phyloP scores from a whole-genome alignment of 2,329 filamentous ascomycete genomes.

The Hypoxylon sp. region DNA sequence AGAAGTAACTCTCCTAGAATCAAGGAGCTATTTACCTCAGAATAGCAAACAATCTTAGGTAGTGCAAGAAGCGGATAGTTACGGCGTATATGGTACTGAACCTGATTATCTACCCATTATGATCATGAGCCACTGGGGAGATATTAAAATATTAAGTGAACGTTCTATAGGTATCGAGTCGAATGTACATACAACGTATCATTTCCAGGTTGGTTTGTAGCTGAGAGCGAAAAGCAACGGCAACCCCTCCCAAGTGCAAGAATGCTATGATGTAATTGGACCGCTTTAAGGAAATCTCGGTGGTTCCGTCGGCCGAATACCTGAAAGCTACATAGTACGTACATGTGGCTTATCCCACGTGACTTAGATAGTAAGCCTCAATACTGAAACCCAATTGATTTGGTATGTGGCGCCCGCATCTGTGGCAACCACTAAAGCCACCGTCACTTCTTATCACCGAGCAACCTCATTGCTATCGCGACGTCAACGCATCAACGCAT shows the following conservation, averaged over 20 bases:
- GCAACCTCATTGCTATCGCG: neutral
- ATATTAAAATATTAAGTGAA: constrained; percentile 15
- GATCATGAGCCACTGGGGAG: constrained; percentile 9
- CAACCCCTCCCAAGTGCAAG: constrained; percentile 24
- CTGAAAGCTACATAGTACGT: neutral
- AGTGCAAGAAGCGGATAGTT: constrained; percentile 16
- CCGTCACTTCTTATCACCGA: neutral
- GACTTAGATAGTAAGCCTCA: constrained; percentile 1
- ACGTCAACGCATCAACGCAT: neutral
- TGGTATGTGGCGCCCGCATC: neutral
- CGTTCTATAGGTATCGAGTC: neutral
- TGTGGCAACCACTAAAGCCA: neutral
- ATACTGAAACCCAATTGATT: neutral
- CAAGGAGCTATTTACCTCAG: constrained; percentile 21
- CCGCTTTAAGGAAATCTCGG: constrained; percentile 33
- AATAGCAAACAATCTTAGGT: constrained; percentile 11
- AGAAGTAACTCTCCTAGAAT: neutral
- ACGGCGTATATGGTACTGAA: constrained; percentile 23
- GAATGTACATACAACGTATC: constrained; percentile 12
- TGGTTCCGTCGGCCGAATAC: constrained; percentile 44
- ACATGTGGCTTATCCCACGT: constrained; percentile 9
- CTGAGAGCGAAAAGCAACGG: constrained; percentile 16
- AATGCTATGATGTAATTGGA: constrained; percentile 44
- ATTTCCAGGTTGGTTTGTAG: constrained; percentile 19
- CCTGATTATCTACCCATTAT: constrained; percentile 21